Evolutionary conservation across 768 basidiomycete species (phyloP), one percentile per base, ranked within the genome.

Genomic region (Agrocybe chaxingu): DNA sequence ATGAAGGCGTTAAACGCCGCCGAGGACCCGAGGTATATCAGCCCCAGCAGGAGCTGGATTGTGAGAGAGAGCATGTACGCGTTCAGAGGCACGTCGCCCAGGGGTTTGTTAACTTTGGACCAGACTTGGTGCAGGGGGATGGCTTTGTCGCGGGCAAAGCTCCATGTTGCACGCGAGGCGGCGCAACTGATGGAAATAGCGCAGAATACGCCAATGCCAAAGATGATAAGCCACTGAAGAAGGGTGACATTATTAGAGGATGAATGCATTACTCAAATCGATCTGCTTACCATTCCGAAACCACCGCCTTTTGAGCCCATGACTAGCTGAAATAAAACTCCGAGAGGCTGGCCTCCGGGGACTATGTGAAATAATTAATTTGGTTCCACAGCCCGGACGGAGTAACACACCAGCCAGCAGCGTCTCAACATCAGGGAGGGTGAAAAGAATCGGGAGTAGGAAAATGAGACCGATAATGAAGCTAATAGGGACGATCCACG

Each of bases 1-100:
- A 81, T 77, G 54, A 87, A 85, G 3, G 82, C 84, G 51, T 84
- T 85, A 63, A 86, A 85, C 1, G 82, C 84, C 0, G 80, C 76
- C 41, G 71, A 76, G 0, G 79, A 81, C 9, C 77, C 85, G 16
- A 87, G 78, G 57, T 78, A 81, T 54, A 86, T 79, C 18, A 85
- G 69, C 2, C 82, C 84, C 46, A 86, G 72, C 29, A 84, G 66
- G 0, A 83, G 69, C 44, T 85, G 81, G 36, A 86, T 74, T 3
- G 57, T 49, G 3, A 82, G 81, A 9, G 82, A 82, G 7, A 87
- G 74, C 7, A 84, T 56, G 51, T 84, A 75, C 0, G 84, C 82
- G 55, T 84, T 79, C 37, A 84, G 66, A 0, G 84, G 84, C 4
- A 84, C 75, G 55, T 77, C 78, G 33, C 57, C 58, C 31, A 68